A percentile compares a stretch with the other conserved stretches of the same genome.
These are phyloP conservation scores for Floccularia luteovirens DNA, from an alignment of 768 basidiomycete species.

Conservation along the genomic window DNA sequence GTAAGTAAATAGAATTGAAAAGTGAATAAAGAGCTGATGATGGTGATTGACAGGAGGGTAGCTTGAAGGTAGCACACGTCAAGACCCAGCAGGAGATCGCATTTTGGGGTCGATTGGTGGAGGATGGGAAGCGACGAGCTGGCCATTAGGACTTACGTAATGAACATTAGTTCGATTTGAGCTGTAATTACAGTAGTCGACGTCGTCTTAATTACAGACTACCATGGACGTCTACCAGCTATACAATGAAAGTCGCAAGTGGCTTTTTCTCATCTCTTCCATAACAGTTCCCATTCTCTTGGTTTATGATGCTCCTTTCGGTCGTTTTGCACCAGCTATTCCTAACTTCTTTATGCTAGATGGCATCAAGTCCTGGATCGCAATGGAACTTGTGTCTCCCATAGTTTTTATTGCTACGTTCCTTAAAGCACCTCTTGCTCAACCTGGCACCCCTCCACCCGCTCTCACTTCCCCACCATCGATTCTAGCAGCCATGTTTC, in stretches of 20 bases:
- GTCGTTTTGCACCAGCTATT: conserved; percentile 60
- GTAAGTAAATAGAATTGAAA: too few species aligned
- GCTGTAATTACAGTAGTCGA: too few species aligned
- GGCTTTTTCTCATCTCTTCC: conserved; percentile 36
- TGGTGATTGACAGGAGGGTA: conserved; percentile 41
- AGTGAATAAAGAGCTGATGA: too few species aligned
- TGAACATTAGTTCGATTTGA: too few species aligned
- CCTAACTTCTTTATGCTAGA: conserved; percentile 42
- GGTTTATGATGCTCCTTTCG: conserved; percentile 71
- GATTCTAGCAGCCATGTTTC: conserved; percentile 49
- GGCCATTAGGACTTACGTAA: too few species aligned
- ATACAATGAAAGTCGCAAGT: conserved; percentile 24
- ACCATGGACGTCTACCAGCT: too few species aligned
- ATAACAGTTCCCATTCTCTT: conserved; percentile 29
- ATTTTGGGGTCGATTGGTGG: conserved; percentile 83
- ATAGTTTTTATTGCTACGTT: conserved; percentile 42
- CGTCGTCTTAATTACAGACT: too few species aligned
- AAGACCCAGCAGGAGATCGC: conserved; percentile 82
- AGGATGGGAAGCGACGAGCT: conserved; percentile 65
- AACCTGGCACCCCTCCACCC: conserved; percentile 18
- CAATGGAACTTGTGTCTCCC: conserved; percentile 70
- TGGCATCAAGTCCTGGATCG: conserved; percentile 62
- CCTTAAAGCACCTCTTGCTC: conserved; percentile 38
- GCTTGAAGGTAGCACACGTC: conserved; percentile 68
- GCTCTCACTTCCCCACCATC: conserved; percentile 31